Percentiles rank a stretch among this genome's conserved stretches.
These are phyloP conservation scores for Apostasia ramifera DNA, from an alignment of 106 monocot species.

Conservation along the genomic window DNA sequence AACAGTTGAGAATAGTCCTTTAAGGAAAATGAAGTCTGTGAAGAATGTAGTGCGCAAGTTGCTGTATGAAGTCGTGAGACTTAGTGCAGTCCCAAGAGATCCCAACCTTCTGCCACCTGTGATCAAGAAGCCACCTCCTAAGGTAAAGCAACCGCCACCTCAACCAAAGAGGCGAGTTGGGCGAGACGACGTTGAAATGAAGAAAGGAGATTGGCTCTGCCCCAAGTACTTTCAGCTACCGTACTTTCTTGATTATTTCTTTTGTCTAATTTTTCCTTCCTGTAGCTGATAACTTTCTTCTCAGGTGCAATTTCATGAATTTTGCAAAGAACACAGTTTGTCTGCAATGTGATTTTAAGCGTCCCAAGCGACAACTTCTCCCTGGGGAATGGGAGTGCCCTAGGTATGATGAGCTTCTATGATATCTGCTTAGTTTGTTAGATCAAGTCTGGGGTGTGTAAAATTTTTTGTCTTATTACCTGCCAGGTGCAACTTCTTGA, in stretches of 20 bases:
- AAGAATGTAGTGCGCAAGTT: conserved; percentile 77
- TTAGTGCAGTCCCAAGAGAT: conserved; percentile 89
- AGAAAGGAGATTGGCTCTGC: conserved; percentile 99
- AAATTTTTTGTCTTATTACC: neutral
- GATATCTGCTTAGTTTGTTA: neutral
- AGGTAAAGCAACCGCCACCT: conserved; percentile 91
- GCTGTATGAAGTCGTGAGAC: conserved; percentile 76
- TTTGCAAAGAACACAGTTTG: conserved; percentile 95
- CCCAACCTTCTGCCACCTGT: conserved; percentile 87
- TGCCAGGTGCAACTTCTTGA: conserved; percentile 91
- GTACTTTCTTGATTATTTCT: neutral
- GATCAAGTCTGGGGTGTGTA: neutral
- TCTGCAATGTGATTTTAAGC: conserved; percentile 92
- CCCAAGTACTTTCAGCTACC: conserved; percentile 48
- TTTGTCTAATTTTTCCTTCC: neutral
- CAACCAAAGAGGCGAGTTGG: conserved; percentile 86
- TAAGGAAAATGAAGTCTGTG: conserved; percentile 74
- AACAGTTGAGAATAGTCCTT: conserved; percentile 70
- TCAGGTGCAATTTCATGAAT: conserved; percentile 99
- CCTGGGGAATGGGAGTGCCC: conserved; percentile 99
- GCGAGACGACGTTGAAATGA: conserved; percentile 97
- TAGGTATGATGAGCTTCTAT: conserved; percentile 27
- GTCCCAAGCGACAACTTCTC: conserved; percentile 89
- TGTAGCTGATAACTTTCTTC: conserved; percentile 9
- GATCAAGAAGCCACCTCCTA: conserved; percentile 71